Evolutionary conservation across 805 yeast genomes (phyloP).

Genomic region (Cyberlindnera nakhonratchasimensis): DNA sequence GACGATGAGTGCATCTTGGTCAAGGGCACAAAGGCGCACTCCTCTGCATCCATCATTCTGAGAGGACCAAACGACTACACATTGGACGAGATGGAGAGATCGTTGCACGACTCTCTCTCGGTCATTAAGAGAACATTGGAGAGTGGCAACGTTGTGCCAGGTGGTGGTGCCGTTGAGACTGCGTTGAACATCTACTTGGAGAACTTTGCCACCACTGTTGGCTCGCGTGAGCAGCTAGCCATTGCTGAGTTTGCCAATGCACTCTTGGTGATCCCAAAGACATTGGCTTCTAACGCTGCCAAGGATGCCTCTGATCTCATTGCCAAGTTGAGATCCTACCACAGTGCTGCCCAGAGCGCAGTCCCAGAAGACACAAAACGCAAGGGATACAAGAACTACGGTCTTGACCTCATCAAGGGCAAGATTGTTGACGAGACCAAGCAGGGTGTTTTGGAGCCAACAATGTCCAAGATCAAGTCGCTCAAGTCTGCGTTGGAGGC

Average conservation of each 20-base stretch:
- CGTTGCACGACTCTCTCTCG: slow-evolving; percentile 88
- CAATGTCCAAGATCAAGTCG: slow-evolving; percentile 87
- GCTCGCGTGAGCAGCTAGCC: slow-evolving; percentile 95
- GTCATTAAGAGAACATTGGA: slow-evolving; percentile 96
- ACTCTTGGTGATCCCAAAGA: slow-evolving; percentile 88
- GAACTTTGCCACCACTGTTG: slow-evolving; percentile 96
- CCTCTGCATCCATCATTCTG: slow-evolving; percentile 84
- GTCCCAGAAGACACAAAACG: slow-evolving; percentile 79
- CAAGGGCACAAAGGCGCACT: slow-evolving; percentile 90
- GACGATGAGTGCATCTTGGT: slow-evolving; percentile 96
- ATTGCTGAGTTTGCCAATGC: slow-evolving; percentile 96
- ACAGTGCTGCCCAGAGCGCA: slow-evolving; percentile 90
- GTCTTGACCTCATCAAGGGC: slow-evolving; percentile 87
- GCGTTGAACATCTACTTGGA: slow-evolving; percentile 93
- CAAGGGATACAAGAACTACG: slow-evolving; percentile 83
- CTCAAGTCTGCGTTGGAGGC: slow-evolving; percentile 97
- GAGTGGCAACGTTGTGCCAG: slow-evolving; percentile 92
- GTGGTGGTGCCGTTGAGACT: slow-evolving; percentile 98
- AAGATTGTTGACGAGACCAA: slow-evolving; percentile 82
- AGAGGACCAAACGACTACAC: slow-evolving; percentile 96
- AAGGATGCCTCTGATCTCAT: slow-evolving; percentile 93
- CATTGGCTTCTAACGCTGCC: slow-evolving; percentile 95
- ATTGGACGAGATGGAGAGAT: slow-evolving; percentile 97
- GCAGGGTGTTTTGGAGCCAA: slow-evolving; percentile 93
- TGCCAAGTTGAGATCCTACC: slow-evolving; percentile 93